These are phyloP conservation scores for Solanum appendiculatum DNA, from an alignment of 257 asterid genomes.

Conservation along the genomic window DNA sequence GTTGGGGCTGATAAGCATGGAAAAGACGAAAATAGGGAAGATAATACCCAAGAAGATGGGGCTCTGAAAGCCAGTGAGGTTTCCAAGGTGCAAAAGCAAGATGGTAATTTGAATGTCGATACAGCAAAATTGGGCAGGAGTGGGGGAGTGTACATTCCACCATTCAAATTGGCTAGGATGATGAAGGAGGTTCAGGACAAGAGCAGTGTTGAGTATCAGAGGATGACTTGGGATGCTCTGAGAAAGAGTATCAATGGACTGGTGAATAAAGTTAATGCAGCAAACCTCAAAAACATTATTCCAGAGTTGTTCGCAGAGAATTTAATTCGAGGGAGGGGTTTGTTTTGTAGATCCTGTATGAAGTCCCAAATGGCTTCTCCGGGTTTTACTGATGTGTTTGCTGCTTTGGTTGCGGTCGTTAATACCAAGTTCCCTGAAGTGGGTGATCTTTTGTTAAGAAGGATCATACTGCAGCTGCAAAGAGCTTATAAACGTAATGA, in stretches of 20 bases:
- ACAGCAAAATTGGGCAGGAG: constrained; percentile 45
- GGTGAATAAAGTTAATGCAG: constrained; percentile 83
- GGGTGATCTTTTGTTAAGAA: constrained; percentile 67
- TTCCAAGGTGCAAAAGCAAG: constrained; percentile 19
- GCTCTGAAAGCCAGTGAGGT: constrained; percentile 14
- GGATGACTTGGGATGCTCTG: constrained; percentile 91
- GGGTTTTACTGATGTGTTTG: constrained; percentile 78
- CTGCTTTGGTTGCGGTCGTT: constrained; percentile 79
- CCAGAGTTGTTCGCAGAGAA: constrained; percentile 90
- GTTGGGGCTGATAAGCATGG: constrained; percentile 12
- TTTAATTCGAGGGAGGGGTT: constrained; percentile 78
- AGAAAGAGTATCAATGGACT: constrained; percentile 89
- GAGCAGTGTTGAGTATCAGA: constrained; percentile 71
- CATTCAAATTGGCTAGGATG: constrained; percentile 72
- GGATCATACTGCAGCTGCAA: constrained; percentile 68
- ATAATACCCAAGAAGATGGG: constrained; percentile 5
- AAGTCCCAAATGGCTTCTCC: constrained; percentile 98
- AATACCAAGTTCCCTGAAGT: constrained; percentile 89
- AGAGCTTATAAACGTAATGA: constrained; percentile 79
- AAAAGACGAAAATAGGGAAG: constrained; percentile 7
- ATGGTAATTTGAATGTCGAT: constrained; percentile 11
- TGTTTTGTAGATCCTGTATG: constrained; percentile 88
- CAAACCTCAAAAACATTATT: constrained; percentile 66
- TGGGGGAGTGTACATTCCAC: constrained; percentile 89
- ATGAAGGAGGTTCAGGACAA: constrained; percentile 75